Conservation (phyloP, 2,329 filamentous ascomycete species). For the Epichloe scottii region DNA sequence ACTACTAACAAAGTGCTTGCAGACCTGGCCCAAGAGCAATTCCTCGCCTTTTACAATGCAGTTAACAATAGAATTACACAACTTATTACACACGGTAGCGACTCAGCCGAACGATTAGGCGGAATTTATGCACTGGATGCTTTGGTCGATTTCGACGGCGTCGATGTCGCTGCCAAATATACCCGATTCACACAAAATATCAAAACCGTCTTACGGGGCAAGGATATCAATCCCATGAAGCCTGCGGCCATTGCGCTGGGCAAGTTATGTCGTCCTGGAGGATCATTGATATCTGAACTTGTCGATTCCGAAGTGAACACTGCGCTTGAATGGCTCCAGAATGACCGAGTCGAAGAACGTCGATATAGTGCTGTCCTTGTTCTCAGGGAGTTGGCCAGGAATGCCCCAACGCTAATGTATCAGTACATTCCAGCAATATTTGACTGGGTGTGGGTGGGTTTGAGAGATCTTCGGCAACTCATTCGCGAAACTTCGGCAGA, state of each 20-base stretch:
- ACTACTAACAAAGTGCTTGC: constrained; percentile 3
- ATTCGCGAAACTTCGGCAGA: constrained; percentile 88
- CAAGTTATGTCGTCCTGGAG: constrained; percentile 81
- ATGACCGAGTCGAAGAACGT: constrained; percentile 84
- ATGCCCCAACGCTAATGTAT: constrained; percentile 91
- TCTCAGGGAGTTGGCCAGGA: constrained; percentile 78
- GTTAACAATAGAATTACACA: constrained; percentile 45
- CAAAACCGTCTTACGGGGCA: constrained; percentile 75
- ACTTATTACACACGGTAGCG: constrained; percentile 72
- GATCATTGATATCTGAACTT: constrained; percentile 85
- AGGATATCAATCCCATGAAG: constrained; percentile 83
- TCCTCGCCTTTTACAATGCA: constrained; percentile 44
- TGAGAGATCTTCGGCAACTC: constrained; percentile 78
- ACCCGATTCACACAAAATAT: constrained; percentile 89
- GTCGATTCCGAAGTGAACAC: constrained; percentile 96
- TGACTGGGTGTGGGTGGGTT: constrained; percentile 88
- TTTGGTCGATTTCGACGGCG: constrained; percentile 90
- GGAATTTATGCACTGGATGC: constrained; percentile 86
- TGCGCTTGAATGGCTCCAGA: constrained; percentile 91
- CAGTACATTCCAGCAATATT: constrained; percentile 91
- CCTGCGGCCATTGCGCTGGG: constrained; percentile 81
- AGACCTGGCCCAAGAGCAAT: constrained; percentile 74
- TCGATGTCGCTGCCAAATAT: constrained; percentile 86
- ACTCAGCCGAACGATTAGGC: constrained; percentile 78
- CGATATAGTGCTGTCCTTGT: constrained; percentile 88